Conservation (phyloP, 2,329 filamentous ascomycete species). For the Cladosporium sp. region DNA sequence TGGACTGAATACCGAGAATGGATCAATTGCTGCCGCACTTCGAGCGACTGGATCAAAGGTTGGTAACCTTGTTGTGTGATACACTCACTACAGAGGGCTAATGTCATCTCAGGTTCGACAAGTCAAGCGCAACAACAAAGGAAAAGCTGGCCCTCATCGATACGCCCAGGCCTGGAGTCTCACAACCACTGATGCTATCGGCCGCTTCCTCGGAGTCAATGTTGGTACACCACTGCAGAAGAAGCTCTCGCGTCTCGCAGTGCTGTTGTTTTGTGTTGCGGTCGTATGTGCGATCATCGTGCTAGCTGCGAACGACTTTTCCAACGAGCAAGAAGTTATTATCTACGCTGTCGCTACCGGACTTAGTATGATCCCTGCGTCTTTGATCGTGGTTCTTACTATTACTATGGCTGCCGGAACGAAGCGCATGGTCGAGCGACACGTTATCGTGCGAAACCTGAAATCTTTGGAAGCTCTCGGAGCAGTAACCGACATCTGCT, state of each 20-base stretch:
- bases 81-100: not conserved
- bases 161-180: constrained; percentile 53
- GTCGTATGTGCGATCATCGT: constrained; percentile 71
- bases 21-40: constrained; percentile 70
- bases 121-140: constrained; percentile 44
- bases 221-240: constrained; percentile 82
- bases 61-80: not conserved
- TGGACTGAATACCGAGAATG: constrained; percentile 75
- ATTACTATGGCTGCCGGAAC: constrained; percentile 58
- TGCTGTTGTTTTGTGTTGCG: constrained; percentile 75
- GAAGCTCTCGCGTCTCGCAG: constrained; percentile 82
- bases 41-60: constrained; percentile 53
- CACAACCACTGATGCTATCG: constrained; percentile 60
- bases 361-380: constrained; percentile 64
- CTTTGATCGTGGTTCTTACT: constrained; percentile 42
- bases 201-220: constrained; percentile 66
- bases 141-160: constrained; percentile 36
- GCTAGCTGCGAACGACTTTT: constrained; percentile 60
- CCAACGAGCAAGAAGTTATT: constrained; percentile 60
- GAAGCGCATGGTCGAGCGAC: constrained; percentile 64
- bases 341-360: constrained; percentile 65
- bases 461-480: constrained; percentile 67
- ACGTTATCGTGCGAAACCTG: constrained; percentile 68
- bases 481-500: constrained; percentile 67
- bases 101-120: constrained; percentile 43